phyloP scores from a whole-genome alignment of 768 basidiomycete species.

The Tylopilus subfusipes region DNA sequence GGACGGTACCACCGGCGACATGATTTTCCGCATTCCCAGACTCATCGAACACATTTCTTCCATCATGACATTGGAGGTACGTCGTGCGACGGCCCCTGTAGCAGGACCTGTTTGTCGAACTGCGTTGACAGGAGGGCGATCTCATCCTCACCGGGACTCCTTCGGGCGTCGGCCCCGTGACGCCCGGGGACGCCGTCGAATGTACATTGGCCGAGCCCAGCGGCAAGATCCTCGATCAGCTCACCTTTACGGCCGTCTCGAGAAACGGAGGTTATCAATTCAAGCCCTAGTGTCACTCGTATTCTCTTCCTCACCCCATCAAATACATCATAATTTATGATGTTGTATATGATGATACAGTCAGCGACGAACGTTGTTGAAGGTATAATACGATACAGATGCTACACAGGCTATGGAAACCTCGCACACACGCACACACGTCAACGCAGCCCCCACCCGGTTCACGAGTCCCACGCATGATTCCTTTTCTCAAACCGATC shows the following conservation, averaged over 20 bases:
- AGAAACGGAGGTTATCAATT: conserved; percentile 72
- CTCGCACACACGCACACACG: neutral
- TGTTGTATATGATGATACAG: conserved; percentile 18
- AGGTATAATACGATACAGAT: conserved; percentile 20
- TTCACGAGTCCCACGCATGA: conserved; percentile 16
- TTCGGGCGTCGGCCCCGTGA: conserved; percentile 78
- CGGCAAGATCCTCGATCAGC: conserved; percentile 54
- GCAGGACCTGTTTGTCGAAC: neutral
- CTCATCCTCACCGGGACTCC: conserved; percentile 92
- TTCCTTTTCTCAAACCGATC: conserved; percentile 20
- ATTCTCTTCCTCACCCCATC: neutral
- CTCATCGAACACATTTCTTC: conserved; percentile 90
- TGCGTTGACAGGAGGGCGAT: conserved; percentile 69
- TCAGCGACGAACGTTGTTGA: conserved; percentile 3
- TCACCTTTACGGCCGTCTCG: conserved; percentile 63
- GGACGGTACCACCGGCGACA: conserved; percentile 78
- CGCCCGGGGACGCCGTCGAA: conserved; percentile 72
- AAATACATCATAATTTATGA: conserved; percentile 2
- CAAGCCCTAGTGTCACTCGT: conserved; percentile 19
- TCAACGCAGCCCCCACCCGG: neutral
- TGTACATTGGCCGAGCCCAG: conserved; percentile 60
- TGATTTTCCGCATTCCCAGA: conserved; percentile 89
- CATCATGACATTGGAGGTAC: conserved; percentile 94
- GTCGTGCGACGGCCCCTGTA: conserved; percentile 8
- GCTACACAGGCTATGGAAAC: neutral